phyloP scores from a whole-genome alignment of 2,329 filamentous ascomycete genomes.

The Botrytis hyacinthi region DNA sequence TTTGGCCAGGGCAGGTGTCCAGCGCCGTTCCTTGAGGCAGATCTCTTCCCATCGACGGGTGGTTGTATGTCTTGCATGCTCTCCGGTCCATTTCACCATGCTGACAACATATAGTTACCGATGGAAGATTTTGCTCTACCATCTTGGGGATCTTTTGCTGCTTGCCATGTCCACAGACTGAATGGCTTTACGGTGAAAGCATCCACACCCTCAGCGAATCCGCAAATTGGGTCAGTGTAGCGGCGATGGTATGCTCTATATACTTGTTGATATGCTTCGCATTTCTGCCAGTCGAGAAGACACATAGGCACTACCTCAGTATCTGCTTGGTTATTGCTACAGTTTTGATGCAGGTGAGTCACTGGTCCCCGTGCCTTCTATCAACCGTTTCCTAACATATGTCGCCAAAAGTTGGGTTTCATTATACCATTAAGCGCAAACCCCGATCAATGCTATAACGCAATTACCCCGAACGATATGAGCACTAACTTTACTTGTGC shows the following conservation, averaged over 20 bases:
- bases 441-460: constrained; percentile 80
- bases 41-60: constrained; percentile 55
- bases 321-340: constrained; percentile 78
- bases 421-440: constrained; percentile 79
- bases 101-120: constrained; percentile 43
- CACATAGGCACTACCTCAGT: constrained; percentile 88
- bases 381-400: constrained; percentile 25
- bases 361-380: background rate
- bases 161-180: constrained; percentile 81
- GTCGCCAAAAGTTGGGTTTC: constrained; percentile 68
- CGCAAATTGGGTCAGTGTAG: constrained; percentile 82
- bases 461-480: constrained; percentile 94
- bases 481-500: constrained; percentile 77
- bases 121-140: constrained; percentile 58
- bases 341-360: constrained; percentile 73
- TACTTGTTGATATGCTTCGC: constrained; percentile 80
- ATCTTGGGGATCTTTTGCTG: constrained; percentile 65
- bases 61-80: constrained; percentile 58
- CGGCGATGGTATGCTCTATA: constrained; percentile 65
- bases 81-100: background rate
- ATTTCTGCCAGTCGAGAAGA: constrained; percentile 80
- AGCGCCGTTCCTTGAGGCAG: constrained; percentile 65
- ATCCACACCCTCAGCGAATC: constrained; percentile 59
- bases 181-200: constrained; percentile 67
- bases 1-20: constrained; percentile 49